Conservation (phyloP, 257 asterid species). For the Nicotiana noctiflora region DNA sequence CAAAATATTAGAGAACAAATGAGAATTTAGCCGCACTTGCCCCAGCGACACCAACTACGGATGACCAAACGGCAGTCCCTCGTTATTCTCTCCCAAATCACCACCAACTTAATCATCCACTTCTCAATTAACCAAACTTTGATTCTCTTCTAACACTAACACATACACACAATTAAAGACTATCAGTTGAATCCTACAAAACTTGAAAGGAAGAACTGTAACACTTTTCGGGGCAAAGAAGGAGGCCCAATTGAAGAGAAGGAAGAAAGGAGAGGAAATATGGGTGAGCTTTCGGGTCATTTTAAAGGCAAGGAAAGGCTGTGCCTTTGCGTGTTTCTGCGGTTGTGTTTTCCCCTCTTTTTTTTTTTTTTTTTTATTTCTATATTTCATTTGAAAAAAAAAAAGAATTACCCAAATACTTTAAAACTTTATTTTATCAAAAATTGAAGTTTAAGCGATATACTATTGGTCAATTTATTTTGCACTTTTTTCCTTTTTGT, state of each 20-base stretch:
- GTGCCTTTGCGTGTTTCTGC: neutral
- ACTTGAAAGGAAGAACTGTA: neutral
- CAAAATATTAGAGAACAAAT: neutral
- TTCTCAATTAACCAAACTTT: conserved; percentile 1
- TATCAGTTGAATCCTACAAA: neutral
- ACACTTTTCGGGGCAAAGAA: neutral
- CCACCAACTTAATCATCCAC: conserved; percentile 1
- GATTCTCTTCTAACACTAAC: neutral
- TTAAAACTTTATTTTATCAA: no score
- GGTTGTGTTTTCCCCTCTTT: neutral
- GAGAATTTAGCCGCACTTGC: neutral
- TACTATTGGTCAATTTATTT: no score
- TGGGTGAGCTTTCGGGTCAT: neutral
- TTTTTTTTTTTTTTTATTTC: neutral
- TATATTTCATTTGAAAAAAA: no score
- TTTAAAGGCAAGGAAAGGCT: neutral
- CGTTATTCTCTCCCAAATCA: neutral
- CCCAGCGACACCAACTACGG: conserved; percentile 7
- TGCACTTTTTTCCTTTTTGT: no score
- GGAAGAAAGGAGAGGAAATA: neutral
- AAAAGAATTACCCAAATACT: no score
- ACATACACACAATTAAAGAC: neutral
- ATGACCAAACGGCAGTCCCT: neutral
- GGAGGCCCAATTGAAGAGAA: neutral
- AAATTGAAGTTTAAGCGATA: no score